Conservation (phyloP, 2,329 filamentous ascomycete genomes). For the Harringtonia lauricola region DNA sequence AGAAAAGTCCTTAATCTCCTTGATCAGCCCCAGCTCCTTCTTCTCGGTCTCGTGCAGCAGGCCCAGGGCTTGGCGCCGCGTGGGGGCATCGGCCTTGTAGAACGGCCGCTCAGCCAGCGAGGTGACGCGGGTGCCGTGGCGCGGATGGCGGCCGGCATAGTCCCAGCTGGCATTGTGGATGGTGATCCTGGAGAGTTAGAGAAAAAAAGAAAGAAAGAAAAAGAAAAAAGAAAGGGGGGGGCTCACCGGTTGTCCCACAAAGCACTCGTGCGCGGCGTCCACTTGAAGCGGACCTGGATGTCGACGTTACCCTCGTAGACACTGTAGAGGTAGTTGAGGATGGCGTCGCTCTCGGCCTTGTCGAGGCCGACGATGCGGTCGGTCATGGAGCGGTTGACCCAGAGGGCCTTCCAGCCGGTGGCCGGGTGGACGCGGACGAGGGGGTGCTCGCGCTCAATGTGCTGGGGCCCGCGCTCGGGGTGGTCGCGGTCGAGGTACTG, state of each 20-base stretch:
- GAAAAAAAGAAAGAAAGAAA: too few relatives aligned
- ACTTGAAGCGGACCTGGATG: slow-evolving; percentile 61
- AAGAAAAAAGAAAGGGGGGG: too few relatives aligned
- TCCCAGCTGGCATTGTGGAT: slow-evolving; percentile 69
- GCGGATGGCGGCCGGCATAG: slow-evolving; percentile 53
- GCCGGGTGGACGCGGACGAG: slow-evolving; percentile 61
- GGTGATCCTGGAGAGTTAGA: too few relatives aligned
- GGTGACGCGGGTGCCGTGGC: slow-evolving; percentile 64
- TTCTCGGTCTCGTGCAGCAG: slow-evolving; percentile 45
- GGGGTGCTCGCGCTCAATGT: slow-evolving; percentile 56
- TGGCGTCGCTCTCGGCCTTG: slow-evolving; percentile 55
- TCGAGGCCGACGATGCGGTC: slow-evolving; percentile 58
- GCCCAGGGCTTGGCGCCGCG: slow-evolving; percentile 54
- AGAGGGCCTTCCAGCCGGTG: slow-evolving; percentile 62
- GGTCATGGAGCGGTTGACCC: slow-evolving; percentile 62
- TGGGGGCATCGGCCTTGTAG: slow-evolving; percentile 53
- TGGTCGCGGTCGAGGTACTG: slow-evolving; percentile 54
- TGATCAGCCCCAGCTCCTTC: slow-evolving; percentile 7
- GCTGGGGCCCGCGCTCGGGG: slow-evolving; percentile 49
- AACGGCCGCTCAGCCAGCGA: slow-evolving; percentile 60
- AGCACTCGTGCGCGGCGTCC: slow-evolving; percentile 55
- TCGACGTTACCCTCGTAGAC: slow-evolving; percentile 61
- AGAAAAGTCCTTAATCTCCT: slow-evolving; percentile 10
- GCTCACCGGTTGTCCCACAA: slow-evolving; percentile 66
- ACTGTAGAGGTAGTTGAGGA: slow-evolving; percentile 55